phyloP scores from a whole-genome alignment of 2,329 filamentous ascomycete genomes.

The Sporothrix dimorphospora region DNA sequence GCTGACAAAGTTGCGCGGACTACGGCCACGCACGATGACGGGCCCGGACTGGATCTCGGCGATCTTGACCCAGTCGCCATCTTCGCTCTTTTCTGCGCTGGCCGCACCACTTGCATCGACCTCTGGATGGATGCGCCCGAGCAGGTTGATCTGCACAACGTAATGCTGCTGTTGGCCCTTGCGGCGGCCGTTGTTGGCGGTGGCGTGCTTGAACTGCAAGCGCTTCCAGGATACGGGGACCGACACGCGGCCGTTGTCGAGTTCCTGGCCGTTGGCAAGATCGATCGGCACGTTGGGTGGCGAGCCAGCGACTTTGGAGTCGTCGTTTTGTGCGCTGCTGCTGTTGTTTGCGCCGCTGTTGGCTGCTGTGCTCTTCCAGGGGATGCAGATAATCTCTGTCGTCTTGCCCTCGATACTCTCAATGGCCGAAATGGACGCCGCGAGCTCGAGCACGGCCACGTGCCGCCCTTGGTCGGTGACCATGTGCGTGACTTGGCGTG shows the following conservation, averaged over 20 bases:
- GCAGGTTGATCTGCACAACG: constrained; percentile 79
- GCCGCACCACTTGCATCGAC: not conserved
- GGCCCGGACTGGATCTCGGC: constrained; percentile 87
- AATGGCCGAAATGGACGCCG: constrained; percentile 79
- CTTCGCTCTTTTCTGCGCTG: constrained; percentile 57
- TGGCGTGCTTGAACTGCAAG: constrained; percentile 93
- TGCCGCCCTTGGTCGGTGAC: constrained; percentile 75
- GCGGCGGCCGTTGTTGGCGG: constrained; percentile 90
- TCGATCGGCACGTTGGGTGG: constrained; percentile 61
- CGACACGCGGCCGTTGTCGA: constrained; percentile 73
- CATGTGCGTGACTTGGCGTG: constrained; percentile 70
- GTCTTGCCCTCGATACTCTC: constrained; percentile 91
- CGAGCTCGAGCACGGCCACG: constrained; percentile 75
- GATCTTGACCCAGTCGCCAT: constrained; percentile 69
- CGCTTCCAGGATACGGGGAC: constrained; percentile 92
- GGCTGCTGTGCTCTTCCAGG: constrained; percentile 81
- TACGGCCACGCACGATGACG: constrained; percentile 92
- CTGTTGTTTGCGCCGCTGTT: constrained; percentile 5
- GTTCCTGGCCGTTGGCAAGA: constrained; percentile 61
- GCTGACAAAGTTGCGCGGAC: constrained; percentile 91
- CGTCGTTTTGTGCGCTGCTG: constrained; percentile 39
- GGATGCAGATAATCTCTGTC: constrained; percentile 94
- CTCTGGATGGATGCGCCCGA: constrained; percentile 53
- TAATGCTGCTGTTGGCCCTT: constrained; percentile 97
- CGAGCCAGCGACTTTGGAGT: constrained; percentile 53